phyloP scores from a whole-genome alignment of 1,284 basidiomycete genomes.

The Cutaneotrichosporon mucoides region DNA sequence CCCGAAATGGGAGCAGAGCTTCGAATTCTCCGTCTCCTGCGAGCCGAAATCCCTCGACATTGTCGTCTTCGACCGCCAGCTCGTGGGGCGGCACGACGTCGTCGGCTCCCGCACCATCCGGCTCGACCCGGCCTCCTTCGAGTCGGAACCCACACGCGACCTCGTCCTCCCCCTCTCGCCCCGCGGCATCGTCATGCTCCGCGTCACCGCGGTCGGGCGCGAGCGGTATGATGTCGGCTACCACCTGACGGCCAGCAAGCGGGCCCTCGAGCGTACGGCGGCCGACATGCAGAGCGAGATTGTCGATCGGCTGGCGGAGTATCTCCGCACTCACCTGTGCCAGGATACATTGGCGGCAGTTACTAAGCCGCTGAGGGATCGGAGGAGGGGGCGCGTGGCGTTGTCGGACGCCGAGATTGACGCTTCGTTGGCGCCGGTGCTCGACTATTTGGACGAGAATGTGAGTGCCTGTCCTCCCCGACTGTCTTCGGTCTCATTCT shows the following conservation, averaged over 20 bases:
- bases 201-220: constrained; percentile 43
- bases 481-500: too few species aligned
- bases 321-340: constrained; percentile 30
- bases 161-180: constrained; percentile 41
- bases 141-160: constrained; percentile 30
- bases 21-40: constrained; percentile 27
- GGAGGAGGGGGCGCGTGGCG: constrained; percentile 34
- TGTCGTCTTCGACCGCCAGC: constrained; percentile 37
- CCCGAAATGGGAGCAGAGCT: constrained; percentile 46
- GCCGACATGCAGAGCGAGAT: constrained; percentile 43
- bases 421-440: constrained; percentile 35
- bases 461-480: constrained; percentile 25
- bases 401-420: constrained; percentile 40
- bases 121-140: constrained; percentile 39
- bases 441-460: constrained; percentile 45
- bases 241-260: constrained; percentile 33
- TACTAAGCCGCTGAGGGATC: constrained; percentile 36
- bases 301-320: constrained; percentile 43
- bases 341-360: constrained; percentile 22
- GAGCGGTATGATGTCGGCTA: constrained; percentile 43
- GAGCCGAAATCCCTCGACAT: constrained; percentile 37
- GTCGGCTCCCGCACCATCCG: constrained; percentile 39
- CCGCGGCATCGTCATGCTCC: constrained; percentile 37
- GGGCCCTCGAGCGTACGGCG: constrained; percentile 34
- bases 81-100: constrained; percentile 47